phyloP scores from a whole-genome alignment of 805 yeast species.

The Candida quercuum region DNA sequence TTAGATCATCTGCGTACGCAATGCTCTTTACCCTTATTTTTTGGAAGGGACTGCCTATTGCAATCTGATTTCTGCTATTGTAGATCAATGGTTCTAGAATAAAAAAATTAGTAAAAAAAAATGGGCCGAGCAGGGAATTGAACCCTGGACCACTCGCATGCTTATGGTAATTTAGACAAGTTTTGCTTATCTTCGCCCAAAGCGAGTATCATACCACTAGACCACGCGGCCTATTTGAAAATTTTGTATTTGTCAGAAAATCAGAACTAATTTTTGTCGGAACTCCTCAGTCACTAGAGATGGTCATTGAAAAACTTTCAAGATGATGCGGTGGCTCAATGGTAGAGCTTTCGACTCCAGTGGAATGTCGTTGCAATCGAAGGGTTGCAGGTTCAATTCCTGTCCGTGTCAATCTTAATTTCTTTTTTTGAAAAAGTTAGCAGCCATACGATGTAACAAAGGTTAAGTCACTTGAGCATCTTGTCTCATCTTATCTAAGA shows the following conservation, averaged over 20 bases:
- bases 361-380: constrained; percentile 47
- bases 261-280: too few species aligned
- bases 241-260: too few species aligned
- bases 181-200: constrained; percentile 23
- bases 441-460: too few species aligned
- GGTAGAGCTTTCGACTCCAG: constrained; percentile 79
- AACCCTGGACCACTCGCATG: constrained; percentile 30
- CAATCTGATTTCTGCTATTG: too few species aligned
- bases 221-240: constrained; percentile 30
- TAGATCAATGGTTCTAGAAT: too few species aligned
- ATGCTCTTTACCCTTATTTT: too few species aligned
- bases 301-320: constrained; percentile 13
- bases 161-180: constrained; percentile 12
- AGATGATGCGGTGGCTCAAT: constrained; percentile 69
- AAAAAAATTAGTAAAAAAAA: too few species aligned
- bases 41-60: too few species aligned
- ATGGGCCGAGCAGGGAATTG: constrained; percentile 29
- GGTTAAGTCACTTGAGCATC: too few species aligned
- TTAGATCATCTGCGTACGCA: neutral
- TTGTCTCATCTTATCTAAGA: too few species aligned
- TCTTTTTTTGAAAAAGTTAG: constrained; percentile 21
- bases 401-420: constrained; percentile 62
- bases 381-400: constrained; percentile 87
- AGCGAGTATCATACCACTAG: constrained; percentile 31
- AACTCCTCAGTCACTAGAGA: too few species aligned